These are phyloP conservation scores for Plasmopara viticola DNA, from an alignment of 352 stramenopile genomes.

Conservation along the genomic window DNA sequence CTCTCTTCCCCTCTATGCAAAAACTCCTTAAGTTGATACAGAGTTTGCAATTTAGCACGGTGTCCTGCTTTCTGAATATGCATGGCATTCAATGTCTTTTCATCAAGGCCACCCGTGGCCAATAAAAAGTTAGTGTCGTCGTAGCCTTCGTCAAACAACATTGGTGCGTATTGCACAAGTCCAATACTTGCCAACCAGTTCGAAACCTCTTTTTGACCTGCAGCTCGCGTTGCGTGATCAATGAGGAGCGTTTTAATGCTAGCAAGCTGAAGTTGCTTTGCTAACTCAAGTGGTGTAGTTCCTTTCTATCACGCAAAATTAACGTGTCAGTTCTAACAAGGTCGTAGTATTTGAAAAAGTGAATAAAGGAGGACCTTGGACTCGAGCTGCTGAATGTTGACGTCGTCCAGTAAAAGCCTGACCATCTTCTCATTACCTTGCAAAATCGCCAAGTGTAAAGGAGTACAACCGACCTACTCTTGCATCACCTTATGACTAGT, in stretches of 20 bases:
- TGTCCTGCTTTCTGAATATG: slow-evolving; percentile 64
- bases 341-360: background rate
- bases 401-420: slow-evolving; percentile 41
- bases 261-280: slow-evolving; percentile 29
- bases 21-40: slow-evolving; percentile 65
- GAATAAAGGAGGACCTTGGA: slow-evolving; percentile 34
- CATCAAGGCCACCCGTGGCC: slow-evolving; percentile 29
- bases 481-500: background rate
- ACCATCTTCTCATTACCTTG: slow-evolving; percentile 43
- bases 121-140: slow-evolving; percentile 65
- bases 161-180: slow-evolving; percentile 48
- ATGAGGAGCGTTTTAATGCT: slow-evolving; percentile 33
- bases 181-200: slow-evolving; percentile 71
- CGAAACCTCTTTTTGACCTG: slow-evolving; percentile 29
- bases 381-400: slow-evolving; percentile 23
- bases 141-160: slow-evolving; percentile 49
- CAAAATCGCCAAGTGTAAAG: slow-evolving; percentile 61
- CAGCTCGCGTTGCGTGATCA: slow-evolving; percentile 28
- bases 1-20: slow-evolving; percentile 19
- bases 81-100: slow-evolving; percentile 50
- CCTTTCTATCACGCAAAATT: slow-evolving; percentile 27
- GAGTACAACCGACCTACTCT: slow-evolving; percentile 38
- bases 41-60: slow-evolving; percentile 49
- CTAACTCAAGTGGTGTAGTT: slow-evolving; percentile 53
- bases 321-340: background rate